Evolutionary conservation across 2,329 filamentous ascomycete genomes (phyloP).

Genomic region (Penicillium sp.): DNA sequence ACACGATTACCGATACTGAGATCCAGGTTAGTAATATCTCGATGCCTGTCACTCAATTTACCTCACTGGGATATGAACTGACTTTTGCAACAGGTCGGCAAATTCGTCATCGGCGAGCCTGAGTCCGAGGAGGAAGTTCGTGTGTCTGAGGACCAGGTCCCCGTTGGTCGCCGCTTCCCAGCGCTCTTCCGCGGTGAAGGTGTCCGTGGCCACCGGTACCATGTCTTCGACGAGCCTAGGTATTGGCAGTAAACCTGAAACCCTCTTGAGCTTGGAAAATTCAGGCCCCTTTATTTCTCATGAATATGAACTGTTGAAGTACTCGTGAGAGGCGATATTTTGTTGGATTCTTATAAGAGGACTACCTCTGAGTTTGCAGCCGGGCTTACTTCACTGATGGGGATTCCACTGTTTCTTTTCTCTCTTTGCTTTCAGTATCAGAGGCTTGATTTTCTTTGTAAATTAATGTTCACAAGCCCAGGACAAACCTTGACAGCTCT

Average conservation of each 20-base stretch:
- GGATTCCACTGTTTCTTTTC: too few species aligned
- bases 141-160: slow-evolving; percentile 66
- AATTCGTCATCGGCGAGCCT: slow-evolving; percentile 76
- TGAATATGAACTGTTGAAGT: too few species aligned
- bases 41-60: background rate
- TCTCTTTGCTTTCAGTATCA: too few species aligned
- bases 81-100: slow-evolving; percentile 58
- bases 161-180: slow-evolving; percentile 75
- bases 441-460: too few species aligned
- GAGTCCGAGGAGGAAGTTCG: slow-evolving; percentile 59
- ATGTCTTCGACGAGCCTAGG: slow-evolving; percentile 88
- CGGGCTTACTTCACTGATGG: too few species aligned
- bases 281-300: too few species aligned
- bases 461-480: too few species aligned
- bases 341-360: too few species aligned
- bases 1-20: slow-evolving; percentile 94
- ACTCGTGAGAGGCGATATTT: too few species aligned
- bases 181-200: slow-evolving; percentile 76
- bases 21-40: slow-evolving; percentile 59
- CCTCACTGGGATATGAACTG: slow-evolving; percentile 3
- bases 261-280: too few species aligned
- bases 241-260: slow-evolving; percentile 48
- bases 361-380: too few species aligned
- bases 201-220: slow-evolving; percentile 82
- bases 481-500: too few species aligned